A percentile compares a stretch with the other conserved stretches of the same genome.
Conservation (phyloP, 2,329 filamentous ascomycete genomes). For the Ascosphaera apis region DNA sequence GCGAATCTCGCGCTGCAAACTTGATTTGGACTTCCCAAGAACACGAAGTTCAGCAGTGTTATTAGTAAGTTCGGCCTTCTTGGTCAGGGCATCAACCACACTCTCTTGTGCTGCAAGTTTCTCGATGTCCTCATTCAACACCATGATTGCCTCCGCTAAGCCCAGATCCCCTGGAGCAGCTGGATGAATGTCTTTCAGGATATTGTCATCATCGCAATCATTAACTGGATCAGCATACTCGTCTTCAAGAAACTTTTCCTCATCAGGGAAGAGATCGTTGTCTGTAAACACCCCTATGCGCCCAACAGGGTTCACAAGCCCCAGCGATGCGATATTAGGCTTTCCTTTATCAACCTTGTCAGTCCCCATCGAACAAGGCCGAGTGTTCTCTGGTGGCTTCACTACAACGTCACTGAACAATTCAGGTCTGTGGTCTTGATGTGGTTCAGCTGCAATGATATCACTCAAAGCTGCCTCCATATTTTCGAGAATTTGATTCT, state of each 20-base stretch:
- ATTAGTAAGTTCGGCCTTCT: conserved; percentile 91
- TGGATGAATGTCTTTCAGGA: conserved; percentile 70
- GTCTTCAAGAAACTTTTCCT: conserved; percentile 64
- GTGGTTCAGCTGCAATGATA: conserved; percentile 67
- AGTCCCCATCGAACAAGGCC: neutral
- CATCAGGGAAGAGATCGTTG: conserved; percentile 79
- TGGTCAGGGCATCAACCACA: conserved; percentile 72
- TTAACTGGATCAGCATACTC: conserved; percentile 53
- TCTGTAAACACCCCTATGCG: conserved; percentile 83
- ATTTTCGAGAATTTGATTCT: conserved; percentile 65
- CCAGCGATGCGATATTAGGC: conserved; percentile 75
- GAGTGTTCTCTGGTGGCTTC: conserved; percentile 33
- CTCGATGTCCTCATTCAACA: conserved; percentile 74
- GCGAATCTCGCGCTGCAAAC: conserved; percentile 73
- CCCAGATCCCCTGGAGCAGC: conserved; percentile 88
- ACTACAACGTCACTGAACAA: conserved; percentile 37
- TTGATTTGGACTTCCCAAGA: conserved; percentile 78
- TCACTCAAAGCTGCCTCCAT: conserved; percentile 82
- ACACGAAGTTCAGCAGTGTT: conserved; percentile 87
- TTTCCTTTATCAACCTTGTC: conserved; percentile 31
- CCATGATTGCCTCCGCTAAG: conserved; percentile 74
- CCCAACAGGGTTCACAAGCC: conserved; percentile 67
- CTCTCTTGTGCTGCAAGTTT: conserved; percentile 69
- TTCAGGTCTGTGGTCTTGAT: conserved; percentile 28
- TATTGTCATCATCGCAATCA: conserved; percentile 32